Conservation (phyloP, 768 basidiomycete species). For the Dictyophora rubrovolvata region DNA sequence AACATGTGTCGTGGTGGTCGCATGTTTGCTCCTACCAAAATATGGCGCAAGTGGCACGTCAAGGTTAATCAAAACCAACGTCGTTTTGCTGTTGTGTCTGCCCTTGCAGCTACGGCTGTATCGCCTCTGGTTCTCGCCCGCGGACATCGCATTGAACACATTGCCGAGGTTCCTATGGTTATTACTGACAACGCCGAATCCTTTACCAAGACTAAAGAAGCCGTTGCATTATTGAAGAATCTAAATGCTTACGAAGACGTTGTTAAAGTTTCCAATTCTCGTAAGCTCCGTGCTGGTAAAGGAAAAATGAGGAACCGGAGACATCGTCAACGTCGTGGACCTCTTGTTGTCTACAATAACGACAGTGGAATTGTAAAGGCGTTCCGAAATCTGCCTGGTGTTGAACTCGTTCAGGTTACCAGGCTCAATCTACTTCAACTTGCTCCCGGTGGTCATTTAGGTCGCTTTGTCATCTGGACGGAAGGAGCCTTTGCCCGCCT, state of each 20-base stretch:
- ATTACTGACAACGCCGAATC: conserved; percentile 70
- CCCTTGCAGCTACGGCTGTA: conserved; percentile 93
- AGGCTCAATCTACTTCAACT: conserved; percentile 96
- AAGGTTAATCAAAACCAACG: conserved; percentile 99
- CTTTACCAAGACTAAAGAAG: conserved; percentile 94
- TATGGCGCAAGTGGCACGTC: conserved; percentile 99
- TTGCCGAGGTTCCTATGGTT: conserved; percentile 95
- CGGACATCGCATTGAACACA: conserved; percentile 96
- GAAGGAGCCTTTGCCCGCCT: conserved; percentile 86
- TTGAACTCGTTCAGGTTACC: conserved; percentile 91
- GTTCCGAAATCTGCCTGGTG: conserved; percentile 98
- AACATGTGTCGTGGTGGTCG: conserved; percentile 99
- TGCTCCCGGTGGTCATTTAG: conserved; percentile 98
- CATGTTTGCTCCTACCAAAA: conserved; percentile 99
- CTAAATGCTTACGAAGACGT: conserved; percentile 88
- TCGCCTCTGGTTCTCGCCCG: conserved; percentile 98
- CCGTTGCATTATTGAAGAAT: conserved; percentile 84
- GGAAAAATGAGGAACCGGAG: conserved; percentile 96
- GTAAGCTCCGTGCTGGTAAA: conserved; percentile 94
- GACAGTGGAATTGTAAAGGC: conserved; percentile 97
- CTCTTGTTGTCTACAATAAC: conserved; percentile 93
- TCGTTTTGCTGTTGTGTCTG: conserved; percentile 95
- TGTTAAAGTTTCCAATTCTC: conserved; percentile 93
- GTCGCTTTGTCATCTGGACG: conserved; percentile 99
- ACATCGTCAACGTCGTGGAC: conserved; percentile 94